These are phyloP conservation scores for Epicoccum nigrum DNA, from an alignment of 2,329 filamentous ascomycete genomes.

Conservation along the genomic window DNA sequence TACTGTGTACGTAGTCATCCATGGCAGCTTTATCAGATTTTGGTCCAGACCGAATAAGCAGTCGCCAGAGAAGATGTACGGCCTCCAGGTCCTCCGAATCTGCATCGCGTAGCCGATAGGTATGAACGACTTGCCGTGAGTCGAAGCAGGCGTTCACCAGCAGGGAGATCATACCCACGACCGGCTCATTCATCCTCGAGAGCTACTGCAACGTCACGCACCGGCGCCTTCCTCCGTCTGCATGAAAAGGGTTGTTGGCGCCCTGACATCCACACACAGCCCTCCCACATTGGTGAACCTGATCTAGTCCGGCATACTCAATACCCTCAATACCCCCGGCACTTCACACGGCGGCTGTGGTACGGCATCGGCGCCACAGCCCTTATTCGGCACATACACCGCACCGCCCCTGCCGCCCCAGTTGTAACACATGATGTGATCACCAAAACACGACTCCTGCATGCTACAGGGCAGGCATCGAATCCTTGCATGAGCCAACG, in stretches of 20 bases:
- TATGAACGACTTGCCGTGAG: constrained; percentile 30
- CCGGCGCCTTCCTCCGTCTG: constrained; percentile 29
- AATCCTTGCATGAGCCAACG: constrained; percentile 3
- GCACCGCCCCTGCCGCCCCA: background rate
- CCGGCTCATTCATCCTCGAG: background rate
- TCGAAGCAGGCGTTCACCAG: background rate
- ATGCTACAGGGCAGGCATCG: constrained; percentile 2
- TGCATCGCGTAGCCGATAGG: constrained; percentile 24
- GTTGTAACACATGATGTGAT: background rate
- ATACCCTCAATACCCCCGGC: constrained; percentile 2
- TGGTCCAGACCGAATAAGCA: too few species aligned
- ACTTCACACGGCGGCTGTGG: constrained; percentile 2
- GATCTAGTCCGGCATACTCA: background rate
- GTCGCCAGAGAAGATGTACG: too few species aligned
- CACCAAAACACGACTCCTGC: constrained; percentile 5
- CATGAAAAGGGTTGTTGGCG: constrained; percentile 15
- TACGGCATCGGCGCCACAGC: constrained; percentile 22
- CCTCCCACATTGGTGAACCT: background rate
- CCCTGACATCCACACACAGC: constrained; percentile 10
- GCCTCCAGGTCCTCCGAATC: background rate
- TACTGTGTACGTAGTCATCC: too few species aligned
- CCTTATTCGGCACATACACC: constrained; percentile 8
- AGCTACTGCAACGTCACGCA: constrained; percentile 18
- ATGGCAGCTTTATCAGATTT: too few species aligned
- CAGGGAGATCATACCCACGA: background rate